Evolutionary conservation across 306 rosid species (phyloP).

Genomic region (Quillaja saponaria): DNA sequence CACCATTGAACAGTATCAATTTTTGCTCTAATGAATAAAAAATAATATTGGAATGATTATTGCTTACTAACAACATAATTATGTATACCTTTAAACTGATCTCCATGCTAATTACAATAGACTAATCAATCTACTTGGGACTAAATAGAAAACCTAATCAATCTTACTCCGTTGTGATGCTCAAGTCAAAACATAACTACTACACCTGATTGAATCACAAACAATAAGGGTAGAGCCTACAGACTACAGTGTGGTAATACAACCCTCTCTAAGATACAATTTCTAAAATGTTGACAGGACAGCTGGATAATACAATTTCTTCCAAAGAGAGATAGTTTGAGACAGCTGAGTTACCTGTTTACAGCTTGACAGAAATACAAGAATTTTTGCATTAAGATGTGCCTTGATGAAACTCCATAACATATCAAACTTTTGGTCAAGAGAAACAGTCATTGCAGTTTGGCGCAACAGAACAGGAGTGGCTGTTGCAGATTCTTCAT

Average conservation of each 20-base stretch:
- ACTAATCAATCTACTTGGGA: background rate
- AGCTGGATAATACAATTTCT: background rate
- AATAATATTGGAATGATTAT: constrained; percentile 5
- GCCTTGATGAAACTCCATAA: constrained; percentile 91
- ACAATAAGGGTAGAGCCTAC: background rate
- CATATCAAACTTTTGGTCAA: constrained; percentile 81
- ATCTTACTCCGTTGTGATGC: constrained; percentile 6
- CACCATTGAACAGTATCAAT: constrained; percentile 11
- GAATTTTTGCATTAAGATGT: constrained; percentile 70
- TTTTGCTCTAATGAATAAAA: background rate
- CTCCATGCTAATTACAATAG: background rate
- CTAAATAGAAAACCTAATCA: background rate
- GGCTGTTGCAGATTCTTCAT: constrained; percentile 77
- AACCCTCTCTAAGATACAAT: background rate
- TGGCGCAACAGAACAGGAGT: constrained; percentile 81
- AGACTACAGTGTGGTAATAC: constrained; percentile 2
- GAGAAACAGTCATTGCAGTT: constrained; percentile 70
- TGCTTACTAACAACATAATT: too few relatives aligned
- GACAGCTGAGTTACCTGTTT: constrained; percentile 63
- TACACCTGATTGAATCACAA: too few relatives aligned
- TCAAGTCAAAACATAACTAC: background rate
- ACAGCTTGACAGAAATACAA: constrained; percentile 86
- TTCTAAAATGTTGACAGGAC: too few relatives aligned
- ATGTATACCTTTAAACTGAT: too few relatives aligned
- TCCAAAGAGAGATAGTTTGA: background rate